Percentiles rank a stretch among this genome's conserved stretches.
Conservation (phyloP, 1,284 basidiomycete species). For the Apiotrichum gracile region DNA sequence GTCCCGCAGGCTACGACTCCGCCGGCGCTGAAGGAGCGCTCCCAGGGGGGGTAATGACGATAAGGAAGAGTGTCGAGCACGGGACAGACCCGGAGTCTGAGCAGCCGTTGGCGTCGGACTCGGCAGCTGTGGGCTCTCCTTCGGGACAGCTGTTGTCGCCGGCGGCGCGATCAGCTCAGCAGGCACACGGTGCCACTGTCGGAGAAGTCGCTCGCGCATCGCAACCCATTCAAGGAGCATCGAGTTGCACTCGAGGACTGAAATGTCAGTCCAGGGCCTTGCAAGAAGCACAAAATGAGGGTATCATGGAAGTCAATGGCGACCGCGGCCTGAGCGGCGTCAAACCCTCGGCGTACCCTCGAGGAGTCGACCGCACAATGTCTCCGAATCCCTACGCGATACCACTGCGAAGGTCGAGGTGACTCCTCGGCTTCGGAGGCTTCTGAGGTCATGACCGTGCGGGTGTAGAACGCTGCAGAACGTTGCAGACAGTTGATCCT, state of each 20-base stretch:
- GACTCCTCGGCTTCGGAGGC: too few species aligned
- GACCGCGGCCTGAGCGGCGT: too few species aligned
- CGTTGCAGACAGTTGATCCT: too few species aligned
- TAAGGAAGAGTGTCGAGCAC: background rate
- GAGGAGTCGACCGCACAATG: too few species aligned
- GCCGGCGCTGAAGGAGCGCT: background rate
- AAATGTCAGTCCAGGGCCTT: background rate
- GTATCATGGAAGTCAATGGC: too few species aligned
- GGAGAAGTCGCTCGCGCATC: background rate
- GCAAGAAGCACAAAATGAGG: background rate
- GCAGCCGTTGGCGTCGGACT: background rate
- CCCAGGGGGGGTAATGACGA: background rate
- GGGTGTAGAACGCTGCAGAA: too few species aligned
- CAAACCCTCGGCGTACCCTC: too few species aligned
- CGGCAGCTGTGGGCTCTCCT: background rate
- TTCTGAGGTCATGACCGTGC: too few species aligned
- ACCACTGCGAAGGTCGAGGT: too few species aligned
- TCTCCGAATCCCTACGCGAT: too few species aligned
- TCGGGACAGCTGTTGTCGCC: background rate
- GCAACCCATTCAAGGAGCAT: constrained; percentile 1
- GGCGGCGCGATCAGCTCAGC: background rate
- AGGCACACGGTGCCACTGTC: background rate
- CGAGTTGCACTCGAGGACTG: background rate
- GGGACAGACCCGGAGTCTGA: background rate
- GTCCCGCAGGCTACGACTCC: background rate